Conservation (phyloP, 192 early-diverging fungal species). For the Coemansia sp. region DNA sequence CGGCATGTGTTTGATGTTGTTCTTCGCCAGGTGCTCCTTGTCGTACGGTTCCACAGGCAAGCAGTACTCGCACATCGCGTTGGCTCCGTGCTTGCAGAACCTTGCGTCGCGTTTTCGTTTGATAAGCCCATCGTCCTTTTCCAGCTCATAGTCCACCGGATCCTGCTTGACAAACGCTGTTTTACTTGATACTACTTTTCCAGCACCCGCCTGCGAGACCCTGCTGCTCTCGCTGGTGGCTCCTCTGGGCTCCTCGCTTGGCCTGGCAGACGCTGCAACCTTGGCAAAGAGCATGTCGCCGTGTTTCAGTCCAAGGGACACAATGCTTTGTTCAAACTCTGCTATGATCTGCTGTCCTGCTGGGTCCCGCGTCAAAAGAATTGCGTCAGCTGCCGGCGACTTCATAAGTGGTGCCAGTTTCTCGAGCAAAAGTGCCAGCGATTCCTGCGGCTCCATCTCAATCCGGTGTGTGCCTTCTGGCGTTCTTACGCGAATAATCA, state of each 20-base stretch:
- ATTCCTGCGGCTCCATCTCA: constrained; percentile 28
- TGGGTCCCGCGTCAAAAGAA: constrained; percentile 31
- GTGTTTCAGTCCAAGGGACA: constrained; percentile 41
- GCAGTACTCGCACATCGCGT: constrained; percentile 51
- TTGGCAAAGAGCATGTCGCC: constrained; percentile 44
- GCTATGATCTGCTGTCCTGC: constrained; percentile 26
- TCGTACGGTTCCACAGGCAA: constrained; percentile 78
- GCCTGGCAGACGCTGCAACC: constrained; percentile 27
- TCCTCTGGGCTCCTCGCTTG: constrained; percentile 23
- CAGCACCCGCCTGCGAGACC: neutral
- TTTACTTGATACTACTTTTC: neutral
- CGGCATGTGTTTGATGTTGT: constrained; percentile 97
- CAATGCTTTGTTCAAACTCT: constrained; percentile 35
- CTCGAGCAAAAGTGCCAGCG: constrained; percentile 29
- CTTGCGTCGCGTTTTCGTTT: constrained; percentile 71
- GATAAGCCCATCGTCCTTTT: constrained; percentile 81
- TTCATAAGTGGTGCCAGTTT: constrained; percentile 33
- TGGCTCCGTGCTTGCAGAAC: constrained; percentile 62
- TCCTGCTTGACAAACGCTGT: constrained; percentile 57
- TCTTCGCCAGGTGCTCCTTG: constrained; percentile 76
- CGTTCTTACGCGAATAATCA: constrained; percentile 51
- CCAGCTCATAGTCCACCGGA: constrained; percentile 76
- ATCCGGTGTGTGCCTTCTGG: constrained; percentile 51
- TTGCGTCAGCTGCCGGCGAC: constrained; percentile 33
- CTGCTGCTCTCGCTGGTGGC: neutral